phyloP scores from a whole-genome alignment of 2,329 filamentous ascomycete genomes.

The Stachybotrys chlorohalonatus region DNA sequence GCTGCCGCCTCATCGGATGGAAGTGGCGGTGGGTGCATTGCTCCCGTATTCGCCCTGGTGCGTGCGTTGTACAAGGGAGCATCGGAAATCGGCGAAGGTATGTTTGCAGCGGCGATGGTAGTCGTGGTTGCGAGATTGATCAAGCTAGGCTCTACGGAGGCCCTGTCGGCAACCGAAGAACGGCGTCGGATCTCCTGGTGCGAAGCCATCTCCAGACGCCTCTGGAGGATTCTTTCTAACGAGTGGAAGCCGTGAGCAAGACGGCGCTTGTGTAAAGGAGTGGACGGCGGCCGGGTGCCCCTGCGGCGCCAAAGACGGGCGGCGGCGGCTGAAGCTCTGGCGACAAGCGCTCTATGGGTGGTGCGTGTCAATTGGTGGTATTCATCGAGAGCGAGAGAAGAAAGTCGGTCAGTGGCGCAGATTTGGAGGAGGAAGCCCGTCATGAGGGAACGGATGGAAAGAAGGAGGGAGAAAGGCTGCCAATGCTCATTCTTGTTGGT shows the following conservation, averaged over 20 bases:
- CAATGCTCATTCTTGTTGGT: neutral
- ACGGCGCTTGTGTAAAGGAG: slow-evolving; percentile 26
- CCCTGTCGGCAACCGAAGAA: slow-evolving; percentile 27
- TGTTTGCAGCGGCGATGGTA: slow-evolving; percentile 5
- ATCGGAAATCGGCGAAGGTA: slow-evolving; percentile 7
- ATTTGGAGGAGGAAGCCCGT: slow-evolving; percentile 36
- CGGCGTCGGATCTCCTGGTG: slow-evolving; percentile 29
- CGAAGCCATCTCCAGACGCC: slow-evolving; percentile 22
- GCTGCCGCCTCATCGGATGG: slow-evolving; percentile 28
- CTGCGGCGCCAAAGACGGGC: slow-evolving; percentile 29
- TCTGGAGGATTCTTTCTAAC: slow-evolving; percentile 15
- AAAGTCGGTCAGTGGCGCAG: slow-evolving; percentile 37
- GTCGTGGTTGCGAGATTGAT: slow-evolving; percentile 10
- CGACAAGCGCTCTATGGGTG: slow-evolving; percentile 30
- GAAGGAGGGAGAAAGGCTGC: neutral
- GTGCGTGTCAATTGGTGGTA: slow-evolving; percentile 28
- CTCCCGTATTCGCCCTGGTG: slow-evolving; percentile 9
- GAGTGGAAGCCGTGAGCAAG: slow-evolving; percentile 21
- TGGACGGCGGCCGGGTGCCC: slow-evolving; percentile 24
- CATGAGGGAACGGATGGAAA: slow-evolving; percentile 26
- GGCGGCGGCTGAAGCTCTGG: slow-evolving; percentile 31
- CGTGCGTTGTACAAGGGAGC: neutral
- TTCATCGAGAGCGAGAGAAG: slow-evolving; percentile 35
- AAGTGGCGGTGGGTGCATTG: slow-evolving; percentile 27
- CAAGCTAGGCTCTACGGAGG: slow-evolving; percentile 15